phyloP scores from a whole-genome alignment of 2,329 filamentous ascomycete genomes.

The Botrytis aclada region DNA sequence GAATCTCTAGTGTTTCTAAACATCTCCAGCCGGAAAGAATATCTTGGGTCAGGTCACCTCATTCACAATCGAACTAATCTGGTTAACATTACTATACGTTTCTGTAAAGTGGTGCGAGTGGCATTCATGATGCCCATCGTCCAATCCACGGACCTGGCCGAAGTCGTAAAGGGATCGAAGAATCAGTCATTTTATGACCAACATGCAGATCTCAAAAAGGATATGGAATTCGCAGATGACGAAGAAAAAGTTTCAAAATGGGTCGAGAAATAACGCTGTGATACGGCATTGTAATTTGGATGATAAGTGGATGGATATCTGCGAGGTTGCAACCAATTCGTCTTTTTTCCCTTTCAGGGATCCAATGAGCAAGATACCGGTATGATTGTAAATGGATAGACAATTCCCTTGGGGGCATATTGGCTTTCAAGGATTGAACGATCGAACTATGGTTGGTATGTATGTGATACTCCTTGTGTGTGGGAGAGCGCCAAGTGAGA shows the following conservation, averaged over 20 bases:
- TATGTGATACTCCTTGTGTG: background rate
- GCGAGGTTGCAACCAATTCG: background rate
- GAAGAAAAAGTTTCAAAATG: background rate
- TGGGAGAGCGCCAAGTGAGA: background rate
- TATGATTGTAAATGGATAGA: background rate
- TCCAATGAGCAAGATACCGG: background rate
- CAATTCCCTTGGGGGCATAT: no score
- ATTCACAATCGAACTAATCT: background rate
- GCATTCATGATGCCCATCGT: background rate
- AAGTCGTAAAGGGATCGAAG: background rate
- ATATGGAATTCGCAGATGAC: slow-evolving; percentile 1
- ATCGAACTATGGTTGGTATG: background rate
- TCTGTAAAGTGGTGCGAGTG: background rate
- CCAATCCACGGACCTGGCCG: slow-evolving; percentile 4
- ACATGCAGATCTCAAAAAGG: background rate
- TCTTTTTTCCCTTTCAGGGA: background rate
- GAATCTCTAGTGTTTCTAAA: background rate
- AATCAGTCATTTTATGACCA: background rate
- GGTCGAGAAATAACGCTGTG: background rate
- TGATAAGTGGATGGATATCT: background rate
- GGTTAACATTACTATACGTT: background rate
- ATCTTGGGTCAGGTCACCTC: background rate
- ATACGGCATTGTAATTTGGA: background rate
- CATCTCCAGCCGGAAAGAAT: background rate
- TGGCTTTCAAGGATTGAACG: background rate